phyloP scores from a whole-genome alignment of 495 filamentous ascomycete genomes.

The Entonaema liquescens region DNA sequence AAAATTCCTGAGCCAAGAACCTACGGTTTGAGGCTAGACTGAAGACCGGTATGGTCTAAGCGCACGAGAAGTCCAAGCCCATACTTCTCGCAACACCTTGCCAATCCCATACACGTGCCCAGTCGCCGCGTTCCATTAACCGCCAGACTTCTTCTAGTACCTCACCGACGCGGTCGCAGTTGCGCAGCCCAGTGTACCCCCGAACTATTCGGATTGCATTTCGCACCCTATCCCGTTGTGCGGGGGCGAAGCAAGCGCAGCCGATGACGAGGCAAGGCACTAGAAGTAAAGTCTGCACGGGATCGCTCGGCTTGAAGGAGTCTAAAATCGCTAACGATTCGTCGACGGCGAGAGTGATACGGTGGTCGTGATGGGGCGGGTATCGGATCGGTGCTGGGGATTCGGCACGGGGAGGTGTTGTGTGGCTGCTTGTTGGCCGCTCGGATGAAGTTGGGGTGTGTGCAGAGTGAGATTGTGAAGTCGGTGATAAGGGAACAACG shows the following conservation, averaged over 20 bases:
- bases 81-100: constrained; percentile 78
- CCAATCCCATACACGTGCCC: constrained; percentile 87
- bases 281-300: constrained; percentile 79
- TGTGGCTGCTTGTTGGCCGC: constrained; percentile 36
- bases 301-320: constrained; percentile 66
- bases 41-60: constrained; percentile 35
- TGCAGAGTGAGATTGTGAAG: constrained; percentile 53
- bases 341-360: constrained; percentile 78
- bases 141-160: constrained; percentile 85
- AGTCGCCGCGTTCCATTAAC: constrained; percentile 78
- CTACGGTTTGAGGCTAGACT: constrained; percentile 1
- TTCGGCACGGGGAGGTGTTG: constrained; percentile 38
- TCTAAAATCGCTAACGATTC: constrained; percentile 73
- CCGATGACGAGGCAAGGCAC: constrained; percentile 91
- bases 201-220: constrained; percentile 74
- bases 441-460: constrained; percentile 44
- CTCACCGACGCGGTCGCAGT: constrained; percentile 77
- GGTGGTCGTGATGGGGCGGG: constrained; percentile 60
- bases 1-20: neutral
- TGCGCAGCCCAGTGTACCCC: constrained; percentile 80
- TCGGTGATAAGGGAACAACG: constrained; percentile 52
- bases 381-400: constrained; percentile 63
- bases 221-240: constrained; percentile 74
- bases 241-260: constrained; percentile 76
- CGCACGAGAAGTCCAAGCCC: constrained; percentile 80